Evolutionary conservation across 139 green algal species (phyloP), one percentile per base, ranked within the genome.

Genomic region (Tetraselmis striata): DNA sequence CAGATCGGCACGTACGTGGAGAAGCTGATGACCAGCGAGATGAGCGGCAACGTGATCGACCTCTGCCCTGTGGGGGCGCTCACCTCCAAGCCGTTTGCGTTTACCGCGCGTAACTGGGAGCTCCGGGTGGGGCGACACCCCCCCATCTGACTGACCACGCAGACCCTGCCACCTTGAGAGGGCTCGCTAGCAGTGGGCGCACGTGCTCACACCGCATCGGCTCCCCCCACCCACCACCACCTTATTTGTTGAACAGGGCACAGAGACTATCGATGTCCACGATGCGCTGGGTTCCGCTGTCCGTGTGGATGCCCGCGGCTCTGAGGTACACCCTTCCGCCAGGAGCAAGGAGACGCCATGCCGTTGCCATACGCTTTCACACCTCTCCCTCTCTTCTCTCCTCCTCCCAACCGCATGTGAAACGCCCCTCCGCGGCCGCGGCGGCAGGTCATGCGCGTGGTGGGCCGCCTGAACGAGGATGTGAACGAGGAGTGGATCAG

Each of bases 401-500:
- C 58, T 74, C 18, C 23, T 74, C 58, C 58, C 58, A n/a, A 23
- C 58, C 58, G 58, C 58, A 18, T 23, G 58, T 23, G 23, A 74
- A 18, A 23, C 58, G 58, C 75, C n/a, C n/a, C n/a, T n/a, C n/a
- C n/a, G n/a, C n/a, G n/a, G n/a, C n/a, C 28, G 0, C 1, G 23
- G 0, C 31, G 24, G 11, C 80, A 88, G 87, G 90, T 96, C 26
- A 98, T 99, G 91, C 94, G 97, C 86, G 94, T 99, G 67, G 84
- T 96, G 45, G 95, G 97, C 0, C 89, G 95, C 1, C 81, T 97
- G 32, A 98, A 99, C 83, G 97, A 99, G 86, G 90, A 86, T 0
- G 92, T 99, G 2, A 99, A 99, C 82, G 97, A 99, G 94, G 97
- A 99, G 89, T 99, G 97, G 97, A 91, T 99, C 81, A 92, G 84